phyloP scores from a whole-genome alignment of 2,329 filamentous ascomycete genomes.

The Epichloe gansuensis region DNA sequence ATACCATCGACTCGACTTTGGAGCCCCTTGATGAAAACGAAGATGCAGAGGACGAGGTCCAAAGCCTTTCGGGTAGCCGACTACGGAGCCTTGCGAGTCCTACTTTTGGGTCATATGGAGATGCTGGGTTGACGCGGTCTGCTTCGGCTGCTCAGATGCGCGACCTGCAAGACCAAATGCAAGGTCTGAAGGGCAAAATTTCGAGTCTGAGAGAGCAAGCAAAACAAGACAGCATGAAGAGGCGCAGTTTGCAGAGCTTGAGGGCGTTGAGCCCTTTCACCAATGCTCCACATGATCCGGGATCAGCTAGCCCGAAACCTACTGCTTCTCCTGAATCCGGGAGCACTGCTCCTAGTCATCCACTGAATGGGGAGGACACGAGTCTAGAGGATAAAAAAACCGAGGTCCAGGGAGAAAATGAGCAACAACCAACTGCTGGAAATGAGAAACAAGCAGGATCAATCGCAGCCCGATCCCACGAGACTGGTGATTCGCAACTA shows the following conservation, averaged over 20 bases:
- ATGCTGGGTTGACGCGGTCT: slow-evolving; percentile 46
- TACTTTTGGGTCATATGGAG: slow-evolving; percentile 27
- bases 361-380: not conserved
- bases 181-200: slow-evolving; percentile 73
- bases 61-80: slow-evolving; percentile 19
- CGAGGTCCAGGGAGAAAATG: not conserved
- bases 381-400: not conserved
- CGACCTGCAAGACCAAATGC: slow-evolving; percentile 70
- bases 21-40: slow-evolving; percentile 42
- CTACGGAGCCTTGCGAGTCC: slow-evolving; percentile 31
- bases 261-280: slow-evolving; percentile 70
- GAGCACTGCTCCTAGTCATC: not conserved
- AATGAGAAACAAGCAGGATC: slow-evolving; percentile 2
- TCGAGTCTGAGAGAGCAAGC: slow-evolving; percentile 67
- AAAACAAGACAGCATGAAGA: slow-evolving; percentile 63
- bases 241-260: slow-evolving; percentile 63
- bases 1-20: slow-evolving; percentile 30
- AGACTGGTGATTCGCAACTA: not conserved
- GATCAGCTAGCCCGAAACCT: slow-evolving; percentile 8
- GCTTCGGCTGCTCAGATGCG: slow-evolving; percentile 62
- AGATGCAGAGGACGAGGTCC: slow-evolving; percentile 14
- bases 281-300: slow-evolving; percentile 37
- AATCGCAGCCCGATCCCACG: not conserved
- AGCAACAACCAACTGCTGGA: slow-evolving; percentile 7
- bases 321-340: slow-evolving; percentile 9